Percentiles rank a stretch among this genome's conserved stretches.
These are phyloP conservation scores for Leccinum colubrinum DNA, from an alignment of 1,284 basidiomycete genomes.

Conservation along the genomic window DNA sequence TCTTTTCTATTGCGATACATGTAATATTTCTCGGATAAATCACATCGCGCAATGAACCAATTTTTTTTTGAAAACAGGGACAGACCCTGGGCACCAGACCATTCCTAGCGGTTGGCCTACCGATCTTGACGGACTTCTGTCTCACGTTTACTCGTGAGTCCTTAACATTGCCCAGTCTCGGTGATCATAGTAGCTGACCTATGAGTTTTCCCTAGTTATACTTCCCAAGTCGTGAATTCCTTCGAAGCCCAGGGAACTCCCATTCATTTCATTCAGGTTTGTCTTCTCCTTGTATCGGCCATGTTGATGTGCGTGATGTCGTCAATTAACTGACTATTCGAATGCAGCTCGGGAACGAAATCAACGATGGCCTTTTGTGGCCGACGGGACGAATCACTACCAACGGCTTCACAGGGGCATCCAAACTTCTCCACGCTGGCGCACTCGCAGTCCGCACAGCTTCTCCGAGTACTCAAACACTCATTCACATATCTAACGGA, in stretches of 20 bases:
- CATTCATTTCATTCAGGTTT: slow-evolving; percentile 17
- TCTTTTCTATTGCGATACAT: slow-evolving; percentile 17
- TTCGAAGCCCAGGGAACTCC: slow-evolving; percentile 16
- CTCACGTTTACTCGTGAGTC: slow-evolving; percentile 13
- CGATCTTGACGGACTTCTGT: slow-evolving; percentile 6
- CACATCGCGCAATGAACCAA: background rate
- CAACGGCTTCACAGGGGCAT: slow-evolving; percentile 10
- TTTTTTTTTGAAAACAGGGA: slow-evolving; percentile 1
- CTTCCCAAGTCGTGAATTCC: slow-evolving; percentile 8
- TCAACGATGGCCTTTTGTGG: slow-evolving; percentile 17
- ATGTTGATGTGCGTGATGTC: background rate
- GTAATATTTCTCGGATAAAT: background rate
- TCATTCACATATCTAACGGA: slow-evolving; percentile 13
- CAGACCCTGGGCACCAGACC: slow-evolving; percentile 11
- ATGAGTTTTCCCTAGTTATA: slow-evolving; percentile 7
- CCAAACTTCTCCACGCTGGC: slow-evolving; percentile 18
- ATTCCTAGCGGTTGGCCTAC: slow-evolving; percentile 19
- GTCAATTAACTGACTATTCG: background rate
- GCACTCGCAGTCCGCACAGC: slow-evolving; percentile 13
- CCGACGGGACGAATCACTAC: slow-evolving; percentile 9
- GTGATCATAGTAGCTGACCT: background rate
- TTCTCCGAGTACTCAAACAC: slow-evolving; percentile 13
- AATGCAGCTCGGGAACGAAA: slow-evolving; percentile 19
- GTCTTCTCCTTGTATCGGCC: background rate
- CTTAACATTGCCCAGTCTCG: background rate